phyloP scores from a whole-genome alignment of 1,284 basidiomycete genomes.

The Cryptococcus sp. region DNA sequence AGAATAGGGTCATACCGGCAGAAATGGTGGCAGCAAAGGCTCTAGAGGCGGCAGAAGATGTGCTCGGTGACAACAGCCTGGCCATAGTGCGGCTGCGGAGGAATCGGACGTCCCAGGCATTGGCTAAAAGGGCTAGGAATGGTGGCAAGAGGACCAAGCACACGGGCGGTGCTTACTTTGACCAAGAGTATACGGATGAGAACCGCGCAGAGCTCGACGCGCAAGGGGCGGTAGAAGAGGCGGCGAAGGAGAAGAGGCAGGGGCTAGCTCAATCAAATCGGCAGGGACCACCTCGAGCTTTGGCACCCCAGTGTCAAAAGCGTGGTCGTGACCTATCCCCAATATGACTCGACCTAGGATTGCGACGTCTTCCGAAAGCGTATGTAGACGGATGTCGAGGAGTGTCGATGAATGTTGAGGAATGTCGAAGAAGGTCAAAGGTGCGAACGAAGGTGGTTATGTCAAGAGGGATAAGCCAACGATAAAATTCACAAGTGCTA shows the following conservation, averaged over 20 bases:
- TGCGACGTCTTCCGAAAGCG: not conserved
- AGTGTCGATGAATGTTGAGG: too few relatives aligned
- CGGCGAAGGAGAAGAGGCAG: not conserved
- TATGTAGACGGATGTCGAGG: too few relatives aligned
- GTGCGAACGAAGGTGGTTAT: too few relatives aligned
- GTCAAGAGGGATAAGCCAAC: too few relatives aligned
- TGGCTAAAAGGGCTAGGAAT: not conserved
- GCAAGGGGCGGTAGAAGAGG: not conserved
- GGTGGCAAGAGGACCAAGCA: not conserved
- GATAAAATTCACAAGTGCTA: too few relatives aligned
- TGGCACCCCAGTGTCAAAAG: too few relatives aligned
- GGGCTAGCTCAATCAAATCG: not conserved
- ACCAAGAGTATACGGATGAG: not conserved
- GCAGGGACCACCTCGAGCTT: not conserved
- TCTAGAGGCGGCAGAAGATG: not conserved
- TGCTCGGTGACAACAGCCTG: not conserved
- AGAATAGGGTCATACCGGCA: not conserved
- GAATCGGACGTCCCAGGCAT: not conserved
- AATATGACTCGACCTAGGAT: too few relatives aligned
- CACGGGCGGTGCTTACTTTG: conserved; percentile 1
- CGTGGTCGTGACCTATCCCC: too few relatives aligned
- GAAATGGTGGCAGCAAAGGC: not conserved
- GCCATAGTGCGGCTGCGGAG: not conserved
- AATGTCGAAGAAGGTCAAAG: too few relatives aligned
- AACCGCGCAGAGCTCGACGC: not conserved